Evolutionary conservation across 208 protist species (phyloP).

Genomic region (Wallacemonas sp.): DNA sequence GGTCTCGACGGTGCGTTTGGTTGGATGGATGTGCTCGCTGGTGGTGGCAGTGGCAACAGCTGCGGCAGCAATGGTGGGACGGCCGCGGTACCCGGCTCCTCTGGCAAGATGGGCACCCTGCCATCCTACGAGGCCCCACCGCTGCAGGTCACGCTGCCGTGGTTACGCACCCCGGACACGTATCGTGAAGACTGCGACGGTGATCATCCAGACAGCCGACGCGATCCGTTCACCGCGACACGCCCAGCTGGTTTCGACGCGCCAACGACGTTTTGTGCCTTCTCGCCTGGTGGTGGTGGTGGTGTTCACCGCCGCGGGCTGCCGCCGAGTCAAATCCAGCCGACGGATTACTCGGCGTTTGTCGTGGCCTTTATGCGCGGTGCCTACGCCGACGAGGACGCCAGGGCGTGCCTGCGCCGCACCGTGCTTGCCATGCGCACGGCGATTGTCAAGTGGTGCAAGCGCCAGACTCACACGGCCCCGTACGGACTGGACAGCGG

Average conservation of each 20-base stretch:
- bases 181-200: too few relatives aligned
- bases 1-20: constrained; percentile 9
- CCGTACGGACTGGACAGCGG: not conserved
- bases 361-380: constrained; percentile 59
- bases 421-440: constrained; percentile 25
- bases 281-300: not conserved
- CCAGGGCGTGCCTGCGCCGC: constrained; percentile 33
- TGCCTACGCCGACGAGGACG: constrained; percentile 28
- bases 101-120: too few relatives aligned
- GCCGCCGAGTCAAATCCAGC: too few relatives aligned
- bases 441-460: constrained; percentile 18
- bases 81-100: too few relatives aligned
- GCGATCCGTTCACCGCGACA: too few relatives aligned
- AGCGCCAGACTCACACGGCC: not conserved
- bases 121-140: not conserved
- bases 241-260: too few relatives aligned
- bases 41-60: too few relatives aligned
- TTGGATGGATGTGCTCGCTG: not conserved
- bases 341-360: constrained; percentile 19
- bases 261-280: not conserved
- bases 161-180: too few relatives aligned
- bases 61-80: too few relatives aligned
- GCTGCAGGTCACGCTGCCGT: not conserved
- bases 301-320: too few relatives aligned
- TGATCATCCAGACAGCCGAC: too few relatives aligned